Percentiles rank a stretch among this genome's conserved stretches.
These are phyloP conservation scores for Thielaviopsis euricoi DNA, from an alignment of 2,329 filamentous ascomycete genomes.

Conservation along the genomic window DNA sequence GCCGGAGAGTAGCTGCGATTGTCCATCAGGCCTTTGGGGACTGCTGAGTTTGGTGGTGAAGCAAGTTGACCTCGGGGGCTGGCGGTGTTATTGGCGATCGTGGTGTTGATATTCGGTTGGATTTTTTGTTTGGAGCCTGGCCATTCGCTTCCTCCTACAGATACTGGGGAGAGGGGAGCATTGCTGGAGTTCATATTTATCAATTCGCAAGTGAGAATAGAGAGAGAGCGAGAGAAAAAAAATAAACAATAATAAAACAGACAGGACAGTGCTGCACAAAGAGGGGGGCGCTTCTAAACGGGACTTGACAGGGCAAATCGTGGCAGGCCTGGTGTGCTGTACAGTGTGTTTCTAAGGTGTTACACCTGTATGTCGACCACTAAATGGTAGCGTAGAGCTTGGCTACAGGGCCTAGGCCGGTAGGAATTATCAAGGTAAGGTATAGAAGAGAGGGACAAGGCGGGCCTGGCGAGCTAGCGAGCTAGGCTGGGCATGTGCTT, in stretches of 20 bases:
- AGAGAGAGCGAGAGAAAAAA: too few relatives aligned
- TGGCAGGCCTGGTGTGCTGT: too few relatives aligned
- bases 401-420: too few relatives aligned
- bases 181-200: slow-evolving; percentile 49
- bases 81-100: slow-evolving; percentile 35
- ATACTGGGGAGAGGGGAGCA: slow-evolving; percentile 67
- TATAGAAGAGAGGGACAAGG: too few relatives aligned
- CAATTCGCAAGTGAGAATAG: slow-evolving; percentile 2
- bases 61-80: slow-evolving; percentile 42
- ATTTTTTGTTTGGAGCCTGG: slow-evolving; percentile 45
- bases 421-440: too few relatives aligned
- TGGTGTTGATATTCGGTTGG: slow-evolving; percentile 23
- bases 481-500: too few relatives aligned
- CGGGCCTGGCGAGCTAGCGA: too few relatives aligned
- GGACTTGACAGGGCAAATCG: neutral
- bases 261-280: neutral
- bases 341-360: too few relatives aligned
- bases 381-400: too few relatives aligned
- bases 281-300: neutral
- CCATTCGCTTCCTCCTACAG: slow-evolving; percentile 72
- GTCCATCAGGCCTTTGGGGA: slow-evolving; percentile 42
- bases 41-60: slow-evolving; percentile 54
- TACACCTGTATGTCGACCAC: too few relatives aligned
- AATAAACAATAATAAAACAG: neutral
- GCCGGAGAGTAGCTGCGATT: slow-evolving; percentile 39